phyloP scores from a whole-genome alignment of 208 protist genomes.

The Angomonas ambiguus region DNA sequence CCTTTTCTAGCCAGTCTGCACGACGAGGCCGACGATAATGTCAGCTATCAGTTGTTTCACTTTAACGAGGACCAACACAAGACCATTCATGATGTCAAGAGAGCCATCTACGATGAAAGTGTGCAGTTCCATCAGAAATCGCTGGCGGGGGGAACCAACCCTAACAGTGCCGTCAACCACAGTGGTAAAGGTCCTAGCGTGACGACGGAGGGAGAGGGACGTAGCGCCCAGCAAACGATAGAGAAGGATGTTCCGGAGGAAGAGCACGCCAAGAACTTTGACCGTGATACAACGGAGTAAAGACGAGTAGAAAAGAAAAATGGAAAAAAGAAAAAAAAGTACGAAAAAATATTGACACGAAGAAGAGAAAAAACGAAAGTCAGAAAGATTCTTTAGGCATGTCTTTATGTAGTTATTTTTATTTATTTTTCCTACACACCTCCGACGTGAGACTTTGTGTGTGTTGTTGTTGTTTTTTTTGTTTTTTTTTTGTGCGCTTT shows the following conservation, averaged over 20 bases:
- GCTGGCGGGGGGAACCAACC: constrained; percentile 14
- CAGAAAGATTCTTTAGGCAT: not conserved
- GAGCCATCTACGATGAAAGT: constrained; percentile 81
- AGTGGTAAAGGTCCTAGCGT: constrained; percentile 25
- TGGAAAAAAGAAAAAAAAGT: constrained; percentile 6
- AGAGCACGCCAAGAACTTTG: constrained; percentile 33
- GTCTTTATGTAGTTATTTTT: not conserved
- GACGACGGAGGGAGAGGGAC: constrained; percentile 57
- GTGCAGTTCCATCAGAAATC: constrained; percentile 64
- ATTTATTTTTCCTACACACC: too few relatives aligned
- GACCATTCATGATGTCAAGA: constrained; percentile 77
- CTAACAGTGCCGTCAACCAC: constrained; percentile 22
- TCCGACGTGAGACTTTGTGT: too few relatives aligned
- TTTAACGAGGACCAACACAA: constrained; percentile 80
- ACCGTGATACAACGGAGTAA: constrained; percentile 15
- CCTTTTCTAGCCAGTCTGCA: constrained; percentile 82
- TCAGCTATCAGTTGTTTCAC: constrained; percentile 50
- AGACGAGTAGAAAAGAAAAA: constrained; percentile 4
- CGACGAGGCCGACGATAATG: constrained; percentile 72
- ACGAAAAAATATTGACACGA: not conserved
- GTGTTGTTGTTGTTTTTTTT: constrained; percentile 16
- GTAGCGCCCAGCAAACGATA: constrained; percentile 78
- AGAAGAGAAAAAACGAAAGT: constrained; percentile 3
- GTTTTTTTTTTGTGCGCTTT: constrained; percentile 12
- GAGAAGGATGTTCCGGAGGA: constrained; percentile 41